Percentiles rank a stretch among this genome's conserved stretches.
Conservation (phyloP, 2,329 filamentous ascomycete genomes). For the Capronia coronata region DNA sequence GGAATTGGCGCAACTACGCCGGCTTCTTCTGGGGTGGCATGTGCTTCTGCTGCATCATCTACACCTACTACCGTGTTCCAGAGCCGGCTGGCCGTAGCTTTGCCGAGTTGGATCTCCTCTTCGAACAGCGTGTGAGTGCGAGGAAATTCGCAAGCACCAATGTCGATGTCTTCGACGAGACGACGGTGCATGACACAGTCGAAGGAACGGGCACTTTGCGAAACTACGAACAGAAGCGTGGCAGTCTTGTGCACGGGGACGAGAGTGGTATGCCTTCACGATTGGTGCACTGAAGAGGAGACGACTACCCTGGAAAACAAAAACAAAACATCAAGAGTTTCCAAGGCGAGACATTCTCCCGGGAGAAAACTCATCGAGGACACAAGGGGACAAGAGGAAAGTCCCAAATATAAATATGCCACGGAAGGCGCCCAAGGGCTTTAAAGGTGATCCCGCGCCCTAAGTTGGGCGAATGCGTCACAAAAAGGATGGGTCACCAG, state of each 20-base stretch:
- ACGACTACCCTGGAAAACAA: neutral
- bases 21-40: conserved; percentile 85
- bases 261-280: conserved; percentile 1
- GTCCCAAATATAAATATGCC: no score
- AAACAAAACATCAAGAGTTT: no score
- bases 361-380: no score
- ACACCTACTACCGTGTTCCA: conserved; percentile 73
- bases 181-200: conserved; percentile 17
- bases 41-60: conserved; percentile 73
- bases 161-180: conserved; percentile 50
- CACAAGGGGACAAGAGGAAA: no score
- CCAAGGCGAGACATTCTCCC: no score
- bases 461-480: no score
- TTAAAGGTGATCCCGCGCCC: no score
- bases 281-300: neutral
- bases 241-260: conserved; percentile 4
- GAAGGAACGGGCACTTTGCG: conserved; percentile 12
- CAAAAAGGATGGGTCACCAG: no score
- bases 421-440: no score
- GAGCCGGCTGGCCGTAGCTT: conserved; percentile 76
- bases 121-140: conserved; percentile 65
- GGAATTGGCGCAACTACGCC: conserved; percentile 82
- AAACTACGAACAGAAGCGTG: conserved; percentile 9
- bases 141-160: conserved; percentile 61
- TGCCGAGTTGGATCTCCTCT: conserved; percentile 78